Evolutionary conservation across 768 basidiomycete species (phyloP), one percentile per base, ranked within the genome.

Genomic region (Auricularia heimuer): DNA sequence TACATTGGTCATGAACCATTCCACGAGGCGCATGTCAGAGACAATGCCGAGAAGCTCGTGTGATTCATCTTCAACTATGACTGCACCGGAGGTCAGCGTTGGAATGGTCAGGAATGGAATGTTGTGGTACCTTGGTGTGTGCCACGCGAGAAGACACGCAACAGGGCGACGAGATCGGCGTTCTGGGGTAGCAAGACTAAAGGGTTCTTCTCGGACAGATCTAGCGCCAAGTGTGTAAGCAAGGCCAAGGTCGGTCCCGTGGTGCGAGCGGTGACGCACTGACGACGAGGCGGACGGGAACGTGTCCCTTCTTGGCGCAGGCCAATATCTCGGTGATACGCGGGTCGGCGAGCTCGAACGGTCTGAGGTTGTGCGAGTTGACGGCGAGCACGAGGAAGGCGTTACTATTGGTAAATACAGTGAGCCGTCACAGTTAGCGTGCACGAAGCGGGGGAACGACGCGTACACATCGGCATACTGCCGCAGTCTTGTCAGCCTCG

Each of bases 351-450:
- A 88, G 72, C 61, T 86, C 82, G n/a, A 87, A 85, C 0, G 81
- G 79, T 29, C 77, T 74, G 47, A 88, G 79, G 3, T 86, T 88
- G 70, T 92, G 89, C 56, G 86, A 78, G 3, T 89, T 92, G 6
- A 91, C 90, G 10, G 91, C 91, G 58, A 93, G 77, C 3, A 89
- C 90, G 66, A 93, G 75, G 71, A 92, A 93, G n/a, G 91, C 89
- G 71, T 93, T 93, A 11, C 56, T 60, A 18, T 4, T 33, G 24
- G 34, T 7, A 14, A 7, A 33, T 29, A 2, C 18, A 29, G 24
- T 14, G 56, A 24, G 56, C 14, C 24, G 7, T 29, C 24, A 29
- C 29, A 29, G 29, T 29, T 29, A 18, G 21, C 16, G 21, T 60
- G 56, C 29, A 34, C 4, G 24, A 60, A 29, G 11, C 18, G 18